Evolutionary conservation across 805 yeast species (phyloP).

Genomic region (Millerozyma acaciae): DNA sequence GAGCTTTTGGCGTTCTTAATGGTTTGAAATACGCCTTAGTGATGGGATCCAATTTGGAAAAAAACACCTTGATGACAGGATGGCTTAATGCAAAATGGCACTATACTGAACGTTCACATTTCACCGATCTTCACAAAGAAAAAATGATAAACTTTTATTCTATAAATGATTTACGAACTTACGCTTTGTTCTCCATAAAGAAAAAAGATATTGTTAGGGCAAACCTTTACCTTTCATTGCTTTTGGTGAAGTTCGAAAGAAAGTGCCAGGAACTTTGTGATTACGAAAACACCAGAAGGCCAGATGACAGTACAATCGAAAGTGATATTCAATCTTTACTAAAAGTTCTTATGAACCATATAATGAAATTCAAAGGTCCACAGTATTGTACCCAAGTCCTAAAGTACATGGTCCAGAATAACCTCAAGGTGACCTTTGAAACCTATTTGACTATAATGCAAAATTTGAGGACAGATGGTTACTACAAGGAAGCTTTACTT

Average conservation of each 20-base stretch:
- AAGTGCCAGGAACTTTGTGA: slow-evolving; percentile 13
- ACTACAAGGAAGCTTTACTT: slow-evolving; percentile 30
- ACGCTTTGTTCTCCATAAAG: slow-evolving; percentile 20
- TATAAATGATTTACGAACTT: slow-evolving; percentile 21
- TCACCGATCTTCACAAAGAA: slow-evolving; percentile 14
- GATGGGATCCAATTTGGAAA: slow-evolving; percentile 28
- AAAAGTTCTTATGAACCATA: slow-evolving; percentile 24
- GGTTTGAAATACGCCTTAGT: slow-evolving; percentile 20
- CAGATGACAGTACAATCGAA: slow-evolving; percentile 13
- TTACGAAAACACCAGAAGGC: slow-evolving; percentile 6
- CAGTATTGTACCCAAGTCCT: slow-evolving; percentile 29
- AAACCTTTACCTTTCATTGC: slow-evolving; percentile 30
- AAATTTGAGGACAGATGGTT: slow-evolving; percentile 25
- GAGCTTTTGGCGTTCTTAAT: slow-evolving; percentile 10
- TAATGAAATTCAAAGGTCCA: slow-evolving; percentile 37
- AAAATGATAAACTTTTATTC: slow-evolving; percentile 32
- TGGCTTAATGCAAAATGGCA: slow-evolving; percentile 35
- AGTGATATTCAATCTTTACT: slow-evolving; percentile 26
- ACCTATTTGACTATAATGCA: slow-evolving; percentile 25
- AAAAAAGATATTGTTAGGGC: slow-evolving; percentile 28
- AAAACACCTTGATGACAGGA: slow-evolving; percentile 35
- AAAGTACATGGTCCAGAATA: slow-evolving; percentile 26
- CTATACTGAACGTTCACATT: slow-evolving; percentile 19
- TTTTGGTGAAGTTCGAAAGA: slow-evolving; percentile 34
- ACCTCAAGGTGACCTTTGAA: slow-evolving; percentile 20